Evolutionary conservation across 805 yeast species (phyloP).

Genomic region (Phaffomyces antillensis): DNA sequence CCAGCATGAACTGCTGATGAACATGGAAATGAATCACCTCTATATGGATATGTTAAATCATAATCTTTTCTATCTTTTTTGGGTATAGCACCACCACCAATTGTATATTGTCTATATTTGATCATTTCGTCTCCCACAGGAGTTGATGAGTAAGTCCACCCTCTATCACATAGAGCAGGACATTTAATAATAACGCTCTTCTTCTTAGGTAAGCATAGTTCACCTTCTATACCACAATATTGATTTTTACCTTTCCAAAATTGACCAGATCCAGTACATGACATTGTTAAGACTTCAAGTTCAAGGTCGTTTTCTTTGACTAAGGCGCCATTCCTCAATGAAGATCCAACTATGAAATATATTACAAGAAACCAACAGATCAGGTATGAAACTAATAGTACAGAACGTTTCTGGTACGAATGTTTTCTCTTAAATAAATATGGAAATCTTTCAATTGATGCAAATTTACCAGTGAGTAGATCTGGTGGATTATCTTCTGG

Average conservation of each 20-base stretch:
- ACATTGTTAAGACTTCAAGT: constrained; percentile 27
- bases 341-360: not conserved
- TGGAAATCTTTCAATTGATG: constrained; percentile 8
- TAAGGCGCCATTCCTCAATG: not conserved
- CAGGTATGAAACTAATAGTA: not conserved
- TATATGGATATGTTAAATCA: constrained; percentile 50
- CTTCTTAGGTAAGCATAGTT: constrained; percentile 15
- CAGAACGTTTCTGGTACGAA: not conserved
- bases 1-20: constrained; percentile 90
- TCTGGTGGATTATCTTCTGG: constrained; percentile 6
- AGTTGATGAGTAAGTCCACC: constrained; percentile 67
- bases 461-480: not conserved
- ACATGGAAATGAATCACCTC: constrained; percentile 87
- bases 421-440: not conserved
- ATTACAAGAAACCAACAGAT: constrained; percentile 2
- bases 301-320: constrained; percentile 2
- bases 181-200: constrained; percentile 66
- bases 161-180: constrained; percentile 80
- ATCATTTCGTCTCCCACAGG: constrained; percentile 65
- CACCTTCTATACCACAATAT: constrained; percentile 67
- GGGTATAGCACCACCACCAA: constrained; percentile 61
- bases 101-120: constrained; percentile 63
- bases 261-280: constrained; percentile 38
- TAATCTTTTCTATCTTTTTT: constrained; percentile 10
- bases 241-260: constrained; percentile 76